These are phyloP conservation scores for Globisporangium echinulatum DNA, from an alignment of 352 stramenopile genomes.

Conservation along the genomic window DNA sequence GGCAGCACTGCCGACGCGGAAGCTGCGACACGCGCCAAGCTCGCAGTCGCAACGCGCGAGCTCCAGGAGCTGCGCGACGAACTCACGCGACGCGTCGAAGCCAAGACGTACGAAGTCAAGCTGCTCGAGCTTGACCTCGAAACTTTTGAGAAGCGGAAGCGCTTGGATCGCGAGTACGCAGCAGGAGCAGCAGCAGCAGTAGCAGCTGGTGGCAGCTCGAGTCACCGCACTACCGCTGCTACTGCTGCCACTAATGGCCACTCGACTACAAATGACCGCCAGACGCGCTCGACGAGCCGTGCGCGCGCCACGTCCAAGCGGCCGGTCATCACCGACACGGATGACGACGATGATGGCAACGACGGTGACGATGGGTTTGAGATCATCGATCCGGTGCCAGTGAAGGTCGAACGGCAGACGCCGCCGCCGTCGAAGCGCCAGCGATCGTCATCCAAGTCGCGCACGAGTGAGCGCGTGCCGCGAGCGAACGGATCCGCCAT, in stretches of 20 bases:
- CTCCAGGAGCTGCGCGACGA: slow-evolving; percentile 32
- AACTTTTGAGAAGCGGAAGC: slow-evolving; percentile 45
- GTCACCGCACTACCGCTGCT: background rate
- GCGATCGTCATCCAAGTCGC: slow-evolving; percentile 4
- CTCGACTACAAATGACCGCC: slow-evolving; percentile 7
- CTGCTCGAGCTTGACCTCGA: slow-evolving; percentile 63
- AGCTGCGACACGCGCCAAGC: slow-evolving; percentile 24
- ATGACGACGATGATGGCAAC: slow-evolving; percentile 19
- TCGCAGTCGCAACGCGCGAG: slow-evolving; percentile 39
- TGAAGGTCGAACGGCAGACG: slow-evolving; percentile 22
- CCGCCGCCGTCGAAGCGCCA: background rate
- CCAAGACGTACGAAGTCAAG: slow-evolving; percentile 57
- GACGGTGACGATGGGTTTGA: slow-evolving; percentile 46
- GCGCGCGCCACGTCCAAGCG: slow-evolving; percentile 33
- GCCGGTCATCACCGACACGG: slow-evolving; percentile 60
- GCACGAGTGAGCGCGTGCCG: slow-evolving; percentile 4
- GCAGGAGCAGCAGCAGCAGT: no score
- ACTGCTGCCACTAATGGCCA: background rate
- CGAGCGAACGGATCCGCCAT: slow-evolving; percentile 3
- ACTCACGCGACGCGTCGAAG: slow-evolving; percentile 32
- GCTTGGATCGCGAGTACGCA: slow-evolving; percentile 29
- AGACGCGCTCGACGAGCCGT: slow-evolving; percentile 25
- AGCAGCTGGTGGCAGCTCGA: no score
- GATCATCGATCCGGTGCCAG: slow-evolving; percentile 38
- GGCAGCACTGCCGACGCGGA: slow-evolving; percentile 6